These are phyloP conservation scores for Cadophora luteo-olivacea DNA, from an alignment of 2,329 filamentous ascomycete species.

Conservation along the genomic window DNA sequence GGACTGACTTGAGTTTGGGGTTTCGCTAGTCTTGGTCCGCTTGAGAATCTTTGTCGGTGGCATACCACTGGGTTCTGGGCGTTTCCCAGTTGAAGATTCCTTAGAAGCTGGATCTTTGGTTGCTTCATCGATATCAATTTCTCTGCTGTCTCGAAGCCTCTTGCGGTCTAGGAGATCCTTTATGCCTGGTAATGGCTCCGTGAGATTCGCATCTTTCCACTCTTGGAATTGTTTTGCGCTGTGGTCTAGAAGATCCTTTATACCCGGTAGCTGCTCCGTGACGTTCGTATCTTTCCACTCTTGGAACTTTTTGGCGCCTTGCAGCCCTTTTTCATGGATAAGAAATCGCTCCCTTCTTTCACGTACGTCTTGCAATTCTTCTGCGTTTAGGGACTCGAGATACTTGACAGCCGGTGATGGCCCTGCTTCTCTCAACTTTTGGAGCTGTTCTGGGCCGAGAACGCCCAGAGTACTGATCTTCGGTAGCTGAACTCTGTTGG, in stretches of 20 bases:
- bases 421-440: too few species aligned
- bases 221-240: background rate
- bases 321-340: too few species aligned
- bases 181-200: background rate
- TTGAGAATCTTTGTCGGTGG: background rate
- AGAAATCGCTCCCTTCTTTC: too few species aligned
- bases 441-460: background rate
- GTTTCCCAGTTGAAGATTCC: background rate
- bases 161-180: background rate
- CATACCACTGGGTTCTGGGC: background rate
- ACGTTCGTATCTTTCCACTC: too few species aligned
- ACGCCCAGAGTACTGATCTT: background rate
- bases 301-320: too few species aligned
- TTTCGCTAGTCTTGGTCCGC: too few species aligned
- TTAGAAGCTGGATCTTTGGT: background rate
- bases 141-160: background rate
- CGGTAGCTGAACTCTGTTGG: background rate
- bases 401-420: too few species aligned
- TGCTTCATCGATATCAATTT: background rate
- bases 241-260: too few species aligned
- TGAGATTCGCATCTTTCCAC: background rate
- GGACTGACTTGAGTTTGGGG: too few species aligned
- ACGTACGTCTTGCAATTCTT: too few species aligned
- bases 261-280: too few species aligned
- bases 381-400: too few species aligned